phyloP scores from a whole-genome alignment of 176 grass and related monocot genomes.

The Secale cereale region DNA sequence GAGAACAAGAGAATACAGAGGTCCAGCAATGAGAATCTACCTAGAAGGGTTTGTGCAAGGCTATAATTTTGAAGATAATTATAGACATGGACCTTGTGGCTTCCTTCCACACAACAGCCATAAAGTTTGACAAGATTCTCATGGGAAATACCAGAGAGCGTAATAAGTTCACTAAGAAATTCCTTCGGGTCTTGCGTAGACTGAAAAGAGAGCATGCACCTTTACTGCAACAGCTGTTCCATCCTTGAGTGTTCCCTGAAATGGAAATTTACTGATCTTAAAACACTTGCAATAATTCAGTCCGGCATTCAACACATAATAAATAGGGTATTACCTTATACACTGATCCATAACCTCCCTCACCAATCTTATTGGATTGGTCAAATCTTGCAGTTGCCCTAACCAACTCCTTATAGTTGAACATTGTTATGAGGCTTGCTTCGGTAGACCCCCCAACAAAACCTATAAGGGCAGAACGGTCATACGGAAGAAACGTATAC shows the following conservation, averaged over 20 bases:
- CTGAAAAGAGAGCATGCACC: slow-evolving; percentile 51
- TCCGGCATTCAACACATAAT: not conserved
- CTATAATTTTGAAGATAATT: slow-evolving; percentile 75
- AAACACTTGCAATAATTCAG: not conserved
- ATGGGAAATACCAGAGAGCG: slow-evolving; percentile 52
- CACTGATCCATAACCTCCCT: slow-evolving; percentile 71
- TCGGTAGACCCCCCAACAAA: too few relatives aligned
- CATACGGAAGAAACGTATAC: too few relatives aligned
- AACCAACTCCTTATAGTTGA: slow-evolving; percentile 51
- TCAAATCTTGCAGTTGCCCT: slow-evolving; percentile 59
- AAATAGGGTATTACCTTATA: slow-evolving; percentile 54
- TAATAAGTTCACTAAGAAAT: slow-evolving; percentile 56
- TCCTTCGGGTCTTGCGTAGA: slow-evolving; percentile 68
- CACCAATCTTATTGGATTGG: slow-evolving; percentile 55
- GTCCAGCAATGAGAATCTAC: slow-evolving; percentile 29
- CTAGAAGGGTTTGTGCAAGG: slow-evolving; percentile 66
- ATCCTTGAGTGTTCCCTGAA: slow-evolving; percentile 63
- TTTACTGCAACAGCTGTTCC: slow-evolving; percentile 74
- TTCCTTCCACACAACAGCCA: slow-evolving; percentile 71
- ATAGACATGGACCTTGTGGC: slow-evolving; percentile 65
- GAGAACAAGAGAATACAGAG: not conserved
- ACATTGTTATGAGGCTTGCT: too few relatives aligned
- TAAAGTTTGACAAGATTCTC: slow-evolving; percentile 67
- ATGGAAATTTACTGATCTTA: slow-evolving; percentile 10
- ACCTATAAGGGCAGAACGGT: too few relatives aligned